Conservation (phyloP, 768 basidiomycete species). For the Termitomyces sp. region DNA sequence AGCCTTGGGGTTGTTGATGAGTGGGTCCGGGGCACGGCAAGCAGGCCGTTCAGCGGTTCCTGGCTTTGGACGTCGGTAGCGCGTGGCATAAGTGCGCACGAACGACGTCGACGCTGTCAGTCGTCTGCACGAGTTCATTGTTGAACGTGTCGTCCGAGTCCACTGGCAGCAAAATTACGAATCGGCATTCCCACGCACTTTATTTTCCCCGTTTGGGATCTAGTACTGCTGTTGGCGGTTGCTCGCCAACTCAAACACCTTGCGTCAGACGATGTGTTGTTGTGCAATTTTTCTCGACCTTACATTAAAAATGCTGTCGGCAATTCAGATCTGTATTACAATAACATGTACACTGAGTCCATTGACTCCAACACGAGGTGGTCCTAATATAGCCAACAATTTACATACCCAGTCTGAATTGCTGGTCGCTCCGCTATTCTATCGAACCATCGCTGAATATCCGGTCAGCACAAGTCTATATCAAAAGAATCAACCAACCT, state of each 20-base stretch:
- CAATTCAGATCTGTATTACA: no score
- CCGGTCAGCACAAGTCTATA: neutral
- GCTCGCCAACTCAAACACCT: no score
- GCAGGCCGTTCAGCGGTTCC: constrained; percentile 54
- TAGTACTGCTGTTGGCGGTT: no score
- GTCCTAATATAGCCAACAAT: no score
- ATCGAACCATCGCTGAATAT: constrained; percentile 20
- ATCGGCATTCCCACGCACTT: constrained; percentile 11
- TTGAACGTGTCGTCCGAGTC: neutral
- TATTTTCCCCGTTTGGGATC: constrained; percentile 1
- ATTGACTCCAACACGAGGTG: no score
- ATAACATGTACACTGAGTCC: no score
- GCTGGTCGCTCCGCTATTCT: constrained; percentile 20
- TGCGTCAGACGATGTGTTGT: no score
- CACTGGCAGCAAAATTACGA: constrained; percentile 4
- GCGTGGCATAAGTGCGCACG: constrained; percentile 41
- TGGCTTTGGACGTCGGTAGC: constrained; percentile 45
- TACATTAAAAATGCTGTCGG: no score
- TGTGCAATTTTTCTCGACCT: no score
- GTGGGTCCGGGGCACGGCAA: constrained; percentile 55
- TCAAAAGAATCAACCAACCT: constrained; percentile 18
- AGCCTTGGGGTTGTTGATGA: constrained; percentile 49
- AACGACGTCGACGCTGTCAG: constrained; percentile 22
- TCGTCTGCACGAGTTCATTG: constrained; percentile 23
- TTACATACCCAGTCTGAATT: constrained; percentile 20